Evolutionary conservation across 305 asterid species (phyloP), one percentile per base, ranked within the genome.

Genomic region (Fraxinus paxiana): DNA sequence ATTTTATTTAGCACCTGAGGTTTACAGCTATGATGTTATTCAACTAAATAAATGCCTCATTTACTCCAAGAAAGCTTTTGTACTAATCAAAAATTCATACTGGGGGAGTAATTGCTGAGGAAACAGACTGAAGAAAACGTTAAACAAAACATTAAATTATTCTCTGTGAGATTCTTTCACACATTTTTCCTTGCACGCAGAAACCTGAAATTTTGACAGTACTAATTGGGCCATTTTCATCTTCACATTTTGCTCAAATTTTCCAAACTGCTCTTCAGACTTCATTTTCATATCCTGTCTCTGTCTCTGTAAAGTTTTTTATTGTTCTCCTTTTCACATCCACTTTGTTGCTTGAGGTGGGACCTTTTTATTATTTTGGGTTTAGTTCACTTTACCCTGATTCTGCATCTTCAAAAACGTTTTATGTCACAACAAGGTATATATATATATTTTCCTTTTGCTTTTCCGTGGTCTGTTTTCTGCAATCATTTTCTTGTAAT

Each of bases 241-340:
- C 80, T 59, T 82, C 83, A 84, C 87, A 86, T 81, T 88, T 79
- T 85, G 84, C 83, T 46, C 77, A 80, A 82, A 63, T 77, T 84
- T 73, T 81, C 69, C 17, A 20, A 20, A 15, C 56, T 76, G 80
- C 43, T 84, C 76, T 76, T 67, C 69, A 28, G 43, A 54, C 78
- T 38, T 48, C 56, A 73, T 61, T 81, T 78, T 76, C 51, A 78
- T 51, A 38, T 59, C 82, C 79, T 82, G 41, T 26, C 38, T 81
- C 80, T 70, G 71, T 83, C 56, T 13, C 18, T 46, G 18, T 3
- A 43, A 26, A 79, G 75, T 79, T 69, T 54, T 74, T 31, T 38
- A 10, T 79, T 85, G 84, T 2, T 73, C 70, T 28, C 17, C 17
- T 69, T 54, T 76, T 77, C 34, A 74, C 26, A 33, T 48, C 69